A percentile compares a stretch with the other conserved stretches of the same genome.
Conservation (phyloP, 768 basidiomycete species). For the Lepiota venenata region DNA sequence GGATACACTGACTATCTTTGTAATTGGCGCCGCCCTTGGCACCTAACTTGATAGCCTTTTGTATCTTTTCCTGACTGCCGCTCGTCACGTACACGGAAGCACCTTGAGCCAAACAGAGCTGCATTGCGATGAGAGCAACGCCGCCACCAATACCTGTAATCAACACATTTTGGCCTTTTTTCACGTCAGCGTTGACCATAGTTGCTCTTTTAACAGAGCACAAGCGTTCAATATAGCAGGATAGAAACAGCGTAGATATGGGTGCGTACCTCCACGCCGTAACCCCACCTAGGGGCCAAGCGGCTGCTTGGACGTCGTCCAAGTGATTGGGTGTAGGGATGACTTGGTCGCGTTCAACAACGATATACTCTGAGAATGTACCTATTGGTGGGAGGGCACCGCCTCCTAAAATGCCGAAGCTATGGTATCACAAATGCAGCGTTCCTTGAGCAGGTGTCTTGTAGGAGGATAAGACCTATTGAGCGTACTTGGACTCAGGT, state of each 20-base stretch:
- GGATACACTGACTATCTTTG: constrained; percentile 47
- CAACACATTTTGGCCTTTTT: constrained; percentile 66
- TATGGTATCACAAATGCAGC: constrained; percentile 16
- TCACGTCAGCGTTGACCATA: constrained; percentile 56
- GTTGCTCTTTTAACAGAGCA: not conserved
- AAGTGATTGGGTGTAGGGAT: constrained; percentile 65
- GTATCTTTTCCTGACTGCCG: constrained; percentile 64
- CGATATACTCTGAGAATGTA: constrained; percentile 74
- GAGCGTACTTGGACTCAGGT: constrained; percentile 60
- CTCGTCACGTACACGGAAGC: constrained; percentile 85
- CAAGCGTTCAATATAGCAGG: not conserved
- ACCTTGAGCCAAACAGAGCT: constrained; percentile 71
- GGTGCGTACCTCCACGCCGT: constrained; percentile 77
- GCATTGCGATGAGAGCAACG: constrained; percentile 73
- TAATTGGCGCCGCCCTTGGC: constrained; percentile 79
- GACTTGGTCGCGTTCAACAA: constrained; percentile 68
- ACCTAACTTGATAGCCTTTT: constrained; percentile 61
- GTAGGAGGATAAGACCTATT: not conserved
- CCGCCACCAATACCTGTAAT: constrained; percentile 85
- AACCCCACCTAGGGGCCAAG: constrained; percentile 74
- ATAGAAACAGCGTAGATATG: not conserved
- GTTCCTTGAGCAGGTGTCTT: not conserved
- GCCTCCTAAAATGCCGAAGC: constrained; percentile 70
- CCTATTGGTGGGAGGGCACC: constrained; percentile 51
- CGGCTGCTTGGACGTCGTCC: constrained; percentile 63